Base-by-base conservation (phyloP, 2,329 filamentous ascomycete species). In the Hyphodiscus sp. region DNA sequence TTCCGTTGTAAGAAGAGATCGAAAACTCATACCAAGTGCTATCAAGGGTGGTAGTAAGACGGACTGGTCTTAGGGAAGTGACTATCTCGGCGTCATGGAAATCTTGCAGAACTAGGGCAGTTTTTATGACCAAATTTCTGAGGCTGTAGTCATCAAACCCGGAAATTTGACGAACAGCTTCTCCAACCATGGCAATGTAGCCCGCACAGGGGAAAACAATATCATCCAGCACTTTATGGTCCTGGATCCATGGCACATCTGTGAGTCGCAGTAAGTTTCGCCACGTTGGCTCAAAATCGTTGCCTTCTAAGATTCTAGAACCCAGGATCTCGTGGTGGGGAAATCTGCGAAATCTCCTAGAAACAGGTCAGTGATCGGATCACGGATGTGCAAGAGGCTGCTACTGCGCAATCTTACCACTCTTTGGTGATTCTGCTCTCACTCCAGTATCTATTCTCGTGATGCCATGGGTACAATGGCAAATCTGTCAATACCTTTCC, bases 171-270 rank as follows among this genome's bases (percentile, higher is more conserved):
- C 23, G 20, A 10, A 47, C 38, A 29, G 57, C 58, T 47, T 57
- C 57, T 2, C 41, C 45, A 18, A 47, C 57, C 30, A 70, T 63
- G 7, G 67, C 64, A 1, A 67, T 61, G n/a, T 62, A 60, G 30
- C 69, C 71, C 8, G 73, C 70, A 11, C 71, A 74, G 41, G 77
- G 74, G 51, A 75, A 76, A 52, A 79, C 69, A 53, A 75, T 72
- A 45, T 75, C 73, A 57, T 69, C 72, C 44, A 74, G 69, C 53
- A 79, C 74, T 44, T 68, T 62, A 62, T 80, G 78, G 59, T 79
- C 76, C 42, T 73, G 67, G 6, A 76, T 68, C 63, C 79, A 80
- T 9, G 77, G 70, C 20, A 71, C 53, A 29, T 74, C 69, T 5
- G 67, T 51, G 2, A 62, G 29, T 0, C 44, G 26, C 3, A 71